Evolutionary conservation across 2,329 filamentous ascomycete species (phyloP), one percentile per base, ranked within the genome.

Genomic region (Acephala macrosclerotiorum): DNA sequence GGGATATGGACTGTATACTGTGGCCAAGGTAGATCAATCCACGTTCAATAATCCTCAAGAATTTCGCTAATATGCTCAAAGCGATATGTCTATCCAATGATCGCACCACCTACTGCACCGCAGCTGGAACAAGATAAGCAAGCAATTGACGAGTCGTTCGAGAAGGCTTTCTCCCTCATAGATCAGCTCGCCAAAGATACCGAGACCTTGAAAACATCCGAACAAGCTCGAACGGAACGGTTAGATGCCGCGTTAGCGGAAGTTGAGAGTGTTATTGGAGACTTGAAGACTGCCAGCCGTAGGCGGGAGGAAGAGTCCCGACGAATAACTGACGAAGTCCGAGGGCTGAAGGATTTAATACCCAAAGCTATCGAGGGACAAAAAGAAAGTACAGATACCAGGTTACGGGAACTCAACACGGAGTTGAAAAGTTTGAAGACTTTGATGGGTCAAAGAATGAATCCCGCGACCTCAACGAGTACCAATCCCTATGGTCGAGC

Each of bases 101-200:
- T 99, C 67, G 91, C 94, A 14, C 96, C 96, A 3, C 96, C 96
- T 1, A 99, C 96, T 1, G 93, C 94, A 11, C 94, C 96, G 64
- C 94, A 97, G 76, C 84, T 99, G 11, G 93, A 97, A 75, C 91
- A 96, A 77, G 96, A 99, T 78, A 99, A 99, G 80, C 89, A 93
- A 68, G 88, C 89, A 45, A 94, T 99, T 65, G 94, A 98, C 77
- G 94, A 94, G 70, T 91, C 95, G 66, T 99, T 99, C 79, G 92
- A 96, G 73, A 92, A 92, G 74, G 93, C 95, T 1, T 99, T 99
- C 77, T 84, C 90, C 20, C 86, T 98, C 16, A 89, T 99, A 12
- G 96, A 99, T 66, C 96, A 98, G 76, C 86, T 99, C 0, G 88
- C 92, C 42, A 92, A 93, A 73, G 96, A 99, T 77, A 99, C 96